These are phyloP conservation scores for Colletotrichum cuscutae DNA, from an alignment of 2,329 filamentous ascomycete genomes.

Conservation along the genomic window DNA sequence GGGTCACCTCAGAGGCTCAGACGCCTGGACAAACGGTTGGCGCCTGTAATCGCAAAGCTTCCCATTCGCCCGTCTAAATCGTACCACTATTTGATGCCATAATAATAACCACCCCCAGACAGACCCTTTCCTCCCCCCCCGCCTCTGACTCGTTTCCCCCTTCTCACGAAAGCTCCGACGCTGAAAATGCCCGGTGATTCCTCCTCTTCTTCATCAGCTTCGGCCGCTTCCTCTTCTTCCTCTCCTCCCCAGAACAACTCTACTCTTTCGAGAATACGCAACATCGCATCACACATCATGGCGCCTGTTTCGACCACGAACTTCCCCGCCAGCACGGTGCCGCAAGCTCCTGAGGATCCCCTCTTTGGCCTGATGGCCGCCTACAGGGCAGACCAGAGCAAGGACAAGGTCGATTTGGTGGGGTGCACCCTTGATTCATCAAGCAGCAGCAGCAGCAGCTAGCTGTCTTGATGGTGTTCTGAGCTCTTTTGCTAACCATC, in stretches of 20 bases:
- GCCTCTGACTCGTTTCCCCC: slow-evolving; percentile 27
- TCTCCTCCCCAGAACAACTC: slow-evolving; percentile 52
- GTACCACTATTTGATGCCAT: slow-evolving; percentile 33
- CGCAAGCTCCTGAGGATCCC: slow-evolving; percentile 92
- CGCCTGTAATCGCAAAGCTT: slow-evolving; percentile 34
- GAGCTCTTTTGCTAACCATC: neutral
- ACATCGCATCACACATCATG: slow-evolving; percentile 75
- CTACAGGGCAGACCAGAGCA: slow-evolving; percentile 80
- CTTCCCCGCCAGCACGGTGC: slow-evolving; percentile 81
- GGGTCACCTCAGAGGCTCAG: neutral
- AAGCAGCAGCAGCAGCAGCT: neutral
- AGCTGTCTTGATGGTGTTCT: neutral
- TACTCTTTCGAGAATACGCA: slow-evolving; percentile 64
- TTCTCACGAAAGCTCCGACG: slow-evolving; percentile 34
- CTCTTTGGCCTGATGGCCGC: slow-evolving; percentile 93
- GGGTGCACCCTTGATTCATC: slow-evolving; percentile 44
- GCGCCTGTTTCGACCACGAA: slow-evolving; percentile 69
- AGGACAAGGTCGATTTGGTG: slow-evolving; percentile 92
- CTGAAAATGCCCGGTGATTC: slow-evolving; percentile 40
- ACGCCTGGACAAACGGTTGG: slow-evolving; percentile 7
- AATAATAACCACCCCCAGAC: slow-evolving; percentile 32
- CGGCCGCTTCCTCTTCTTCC: slow-evolving; percentile 53
- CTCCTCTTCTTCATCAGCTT: slow-evolving; percentile 46
- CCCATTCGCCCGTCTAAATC: slow-evolving; percentile 35
- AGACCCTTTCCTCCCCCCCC: slow-evolving; percentile 13